A percentile compares a stretch with the other conserved stretches of the same genome.
phyloP scores from a whole-genome alignment of 73 alveolate species.

The Diophrys sp. region DNA sequence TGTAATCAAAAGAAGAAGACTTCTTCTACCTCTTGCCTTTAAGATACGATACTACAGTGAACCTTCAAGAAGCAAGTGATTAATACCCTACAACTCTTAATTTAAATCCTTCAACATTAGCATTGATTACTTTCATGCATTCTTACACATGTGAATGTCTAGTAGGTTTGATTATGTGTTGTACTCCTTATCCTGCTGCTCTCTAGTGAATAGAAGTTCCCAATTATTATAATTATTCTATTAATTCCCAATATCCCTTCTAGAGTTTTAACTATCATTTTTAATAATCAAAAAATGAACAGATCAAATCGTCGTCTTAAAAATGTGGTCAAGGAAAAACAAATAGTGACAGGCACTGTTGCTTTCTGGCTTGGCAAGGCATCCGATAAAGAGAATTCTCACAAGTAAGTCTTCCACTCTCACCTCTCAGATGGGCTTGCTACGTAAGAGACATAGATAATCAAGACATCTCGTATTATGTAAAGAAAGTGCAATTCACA shows the following conservation, averaged over 20 bases:
- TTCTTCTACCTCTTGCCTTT: too few relatives aligned
- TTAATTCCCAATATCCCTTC: not conserved
- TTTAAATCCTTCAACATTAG: too few relatives aligned
- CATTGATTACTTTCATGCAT: too few relatives aligned
- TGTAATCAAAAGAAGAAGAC: too few relatives aligned
- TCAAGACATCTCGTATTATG: conserved; percentile 86
- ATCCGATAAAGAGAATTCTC: conserved; percentile 75
- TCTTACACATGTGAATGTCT: too few relatives aligned
- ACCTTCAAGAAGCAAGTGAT: too few relatives aligned
- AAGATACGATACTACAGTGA: too few relatives aligned
- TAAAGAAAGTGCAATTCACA: conserved; percentile 84
- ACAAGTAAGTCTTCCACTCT: conserved; percentile 4
- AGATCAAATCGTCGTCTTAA: not conserved
- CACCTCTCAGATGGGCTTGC: conserved; percentile 70
- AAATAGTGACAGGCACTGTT: conserved; percentile 86
- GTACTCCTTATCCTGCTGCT: too few relatives aligned
- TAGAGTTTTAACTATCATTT: not conserved
- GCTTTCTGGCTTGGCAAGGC: conserved; percentile 89
- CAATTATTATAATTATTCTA: too few relatives aligned
- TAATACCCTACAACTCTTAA: too few relatives aligned
- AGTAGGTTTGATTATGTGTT: too few relatives aligned
- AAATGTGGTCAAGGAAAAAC: conserved; percentile 29
- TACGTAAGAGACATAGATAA: conserved; percentile 86
- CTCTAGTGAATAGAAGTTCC: not conserved
- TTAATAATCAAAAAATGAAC: not conserved